Evolutionary conservation across 225 moss, liverwort and hornwort species (phyloP), one percentile per base, ranked within the genome.

Genomic region (Anthoceros angustus): DNA sequence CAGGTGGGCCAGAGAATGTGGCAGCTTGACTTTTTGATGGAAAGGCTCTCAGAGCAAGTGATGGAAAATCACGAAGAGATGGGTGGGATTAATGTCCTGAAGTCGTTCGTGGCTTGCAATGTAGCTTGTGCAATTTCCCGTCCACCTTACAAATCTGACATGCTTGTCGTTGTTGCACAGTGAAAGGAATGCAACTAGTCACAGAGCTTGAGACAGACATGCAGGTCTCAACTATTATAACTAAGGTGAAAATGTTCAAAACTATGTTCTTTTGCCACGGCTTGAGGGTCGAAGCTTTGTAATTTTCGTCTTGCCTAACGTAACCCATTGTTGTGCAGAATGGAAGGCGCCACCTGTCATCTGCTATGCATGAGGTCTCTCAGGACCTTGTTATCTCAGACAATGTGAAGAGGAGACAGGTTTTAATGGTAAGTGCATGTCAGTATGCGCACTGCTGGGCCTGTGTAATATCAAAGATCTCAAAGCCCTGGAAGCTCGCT

Each of bases 41-140:
- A 98, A 71, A 87, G 75, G 65, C 42, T 98, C 69, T 91, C 91
- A 40, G 82, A 83, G 71, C 95, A 98, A 84, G 91, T 98, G 63
- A 80, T 98, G 85, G 85, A 89, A 76, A 83, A 98, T 66, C 95
- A 86, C 63, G 95, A 87, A 82, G 88, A 91, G 82, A 91, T 98
- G 95, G 91, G 86, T 88, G 46, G 7, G 25, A 14, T 45, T 68
- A 12, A 55, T 8, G 12, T 25, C 42, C 11, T 5, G 7, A 39
- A 21, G 61, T 64, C 0, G 12, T 40, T 64, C 0, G 12, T 40
- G 14, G 41, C 41, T 63, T 60, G 43, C 3, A 7, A 16, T 15
- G n/a, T 7, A 21, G 39, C 23, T 15, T 24, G 43, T 43, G 7
- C 23, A 23, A 41, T 12, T 12, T 9, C 42, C 15, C 40, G 41